phyloP scores from a whole-genome alignment of 768 basidiomycete species.

The Galerina sulciceps region DNA sequence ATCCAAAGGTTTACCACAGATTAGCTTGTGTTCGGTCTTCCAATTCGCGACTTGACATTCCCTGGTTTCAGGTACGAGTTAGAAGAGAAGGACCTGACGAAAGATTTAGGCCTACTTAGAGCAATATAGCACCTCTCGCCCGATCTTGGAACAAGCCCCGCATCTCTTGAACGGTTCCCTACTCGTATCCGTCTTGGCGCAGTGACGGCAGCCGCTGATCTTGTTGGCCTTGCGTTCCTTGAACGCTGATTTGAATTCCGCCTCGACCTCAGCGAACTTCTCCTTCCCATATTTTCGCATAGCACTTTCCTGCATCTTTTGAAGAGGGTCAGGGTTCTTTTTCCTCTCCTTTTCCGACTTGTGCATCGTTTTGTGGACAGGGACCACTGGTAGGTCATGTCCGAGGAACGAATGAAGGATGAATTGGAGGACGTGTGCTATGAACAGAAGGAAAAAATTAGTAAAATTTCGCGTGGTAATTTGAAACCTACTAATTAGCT shows the following conservation, averaged over 20 bases:
- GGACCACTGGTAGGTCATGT: not conserved
- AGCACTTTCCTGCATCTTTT: not conserved
- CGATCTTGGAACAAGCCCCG: not conserved
- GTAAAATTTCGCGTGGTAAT: not conserved
- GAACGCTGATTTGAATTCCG: not conserved
- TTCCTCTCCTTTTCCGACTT: not conserved
- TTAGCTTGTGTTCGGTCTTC: not conserved
- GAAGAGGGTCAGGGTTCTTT: not conserved
- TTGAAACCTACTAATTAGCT: not conserved
- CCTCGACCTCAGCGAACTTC: not conserved
- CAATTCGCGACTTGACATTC: not conserved
- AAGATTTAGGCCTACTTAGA: not conserved
- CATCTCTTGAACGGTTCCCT: not conserved
- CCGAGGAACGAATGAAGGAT: not conserved
- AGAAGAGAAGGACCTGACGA: too few relatives aligned
- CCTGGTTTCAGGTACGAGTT: not conserved
- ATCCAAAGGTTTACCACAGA: not conserved
- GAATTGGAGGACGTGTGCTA: not conserved
- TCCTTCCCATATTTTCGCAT: not conserved
- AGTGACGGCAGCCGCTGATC: not conserved
- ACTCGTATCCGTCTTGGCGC: not conserved
- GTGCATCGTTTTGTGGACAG: not conserved
- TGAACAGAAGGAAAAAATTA: not conserved
- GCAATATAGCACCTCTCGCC: not conserved
- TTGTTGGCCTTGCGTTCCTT: slow-evolving; percentile 1